Evolutionary conservation across 2,329 filamentous ascomycete genomes (phyloP), one percentile per base, ranked within the genome.

Genomic region (Penicillium decumbens): DNA sequence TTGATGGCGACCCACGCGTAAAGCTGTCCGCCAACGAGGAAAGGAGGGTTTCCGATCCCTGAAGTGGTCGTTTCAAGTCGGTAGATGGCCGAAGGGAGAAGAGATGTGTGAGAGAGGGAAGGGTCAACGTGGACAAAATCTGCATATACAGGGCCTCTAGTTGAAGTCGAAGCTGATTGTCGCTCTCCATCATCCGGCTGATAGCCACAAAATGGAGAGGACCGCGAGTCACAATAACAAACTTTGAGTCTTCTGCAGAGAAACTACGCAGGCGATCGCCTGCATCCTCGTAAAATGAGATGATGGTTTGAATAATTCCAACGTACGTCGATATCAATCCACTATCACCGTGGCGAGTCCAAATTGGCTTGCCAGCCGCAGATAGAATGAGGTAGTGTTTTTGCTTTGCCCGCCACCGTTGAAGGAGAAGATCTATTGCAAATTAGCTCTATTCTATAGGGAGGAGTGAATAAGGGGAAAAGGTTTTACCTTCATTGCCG

Each of bases 371-470:
- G 18, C 93, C 93, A 8, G 95, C 92, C 12, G 90, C 92, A 2
- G 93, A 97, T 1, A 98, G 76, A 62, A 98, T 95, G 72, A 98
- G 83, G 69, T 95, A 98, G 71, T 98, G 93, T 71, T 98, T 98
- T 55, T 91, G 78, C 73, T 97, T 97, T 32, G 87, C 82, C 66
- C 90, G 93, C 91, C 91, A 98, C 55, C 84, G 77, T 13, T 76
- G 73, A 35, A 95, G 76, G 24, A 89, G 74, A 15, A 66, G 25
- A 33, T 70, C 67, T 70, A 49, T 9, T 20, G 41, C 20, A 35
- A 3, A 18, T 63, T 42, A 65, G 50, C 41, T 43, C 40, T 10
- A 23, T 43, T n/a, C 3, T n/a, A n/a, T 20, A 27, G 1, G 18
- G 6, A 32, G 2, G n/a, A 10, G 10, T n/a, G n/a, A 10, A 41